Percentiles rank a stretch among this genome's conserved stretches.
Evolutionary conservation across 805 yeast species (phyloP).

Genomic region (Barnettozyma siamensis): DNA sequence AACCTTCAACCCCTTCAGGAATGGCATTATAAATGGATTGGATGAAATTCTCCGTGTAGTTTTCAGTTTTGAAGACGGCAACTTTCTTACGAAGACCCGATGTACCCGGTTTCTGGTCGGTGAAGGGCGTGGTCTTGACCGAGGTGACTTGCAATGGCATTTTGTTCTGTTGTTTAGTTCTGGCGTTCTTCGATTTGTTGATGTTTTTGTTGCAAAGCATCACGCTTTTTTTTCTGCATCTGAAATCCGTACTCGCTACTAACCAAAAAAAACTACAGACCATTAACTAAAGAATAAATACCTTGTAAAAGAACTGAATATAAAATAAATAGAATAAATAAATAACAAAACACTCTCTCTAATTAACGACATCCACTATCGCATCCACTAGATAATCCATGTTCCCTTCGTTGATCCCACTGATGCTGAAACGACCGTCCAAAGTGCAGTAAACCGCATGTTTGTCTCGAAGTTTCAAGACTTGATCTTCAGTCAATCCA

Average conservation of each 20-base stretch:
- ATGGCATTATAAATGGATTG: conserved; percentile 82
- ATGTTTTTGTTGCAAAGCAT: too few relatives aligned
- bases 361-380: conserved; percentile 33
- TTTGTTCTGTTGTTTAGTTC: too few relatives aligned
- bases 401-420: conserved; percentile 78
- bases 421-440: conserved; percentile 88
- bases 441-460: conserved; percentile 78
- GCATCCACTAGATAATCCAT: conserved; percentile 68
- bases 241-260: too few relatives aligned
- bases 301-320: too few relatives aligned
- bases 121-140: conserved; percentile 66
- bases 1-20: conserved; percentile 76
- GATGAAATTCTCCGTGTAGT: conserved; percentile 90
- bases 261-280: neutral
- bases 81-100: conserved; percentile 95
- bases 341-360: too few relatives aligned
- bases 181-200: too few relatives aligned
- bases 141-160: conserved; percentile 14
- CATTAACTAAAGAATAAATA: neutral
- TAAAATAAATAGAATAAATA: too few relatives aligned
- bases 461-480: conserved; percentile 60
- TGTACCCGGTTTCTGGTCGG: conserved; percentile 96
- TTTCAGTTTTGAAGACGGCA: conserved; percentile 63
- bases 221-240: too few relatives aligned
- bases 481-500: conserved; percentile 69